Evolutionary conservation across 2,329 filamentous ascomycete species (phyloP).

Genomic region (Macrophomina pseudophaseolina): DNA sequence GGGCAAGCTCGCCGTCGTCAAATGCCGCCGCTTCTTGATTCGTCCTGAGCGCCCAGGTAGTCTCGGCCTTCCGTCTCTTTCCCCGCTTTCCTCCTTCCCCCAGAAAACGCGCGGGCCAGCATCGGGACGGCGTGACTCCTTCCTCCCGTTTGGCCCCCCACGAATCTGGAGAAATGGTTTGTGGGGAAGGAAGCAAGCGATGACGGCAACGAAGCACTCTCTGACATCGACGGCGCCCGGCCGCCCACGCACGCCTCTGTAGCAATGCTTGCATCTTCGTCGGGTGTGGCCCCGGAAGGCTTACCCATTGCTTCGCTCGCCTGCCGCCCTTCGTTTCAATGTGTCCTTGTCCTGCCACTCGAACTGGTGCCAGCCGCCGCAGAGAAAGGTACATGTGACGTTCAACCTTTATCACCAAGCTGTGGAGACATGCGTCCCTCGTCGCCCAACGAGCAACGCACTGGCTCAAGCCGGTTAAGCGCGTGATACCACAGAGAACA

Average conservation of each 20-base stretch:
- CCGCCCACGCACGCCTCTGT: not conserved
- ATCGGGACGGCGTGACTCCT: too few species aligned
- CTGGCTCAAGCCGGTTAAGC: not conserved
- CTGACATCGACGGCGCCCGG: conserved; percentile 3
- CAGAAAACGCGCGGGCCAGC: conserved; percentile 15
- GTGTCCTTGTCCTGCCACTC: not conserved
- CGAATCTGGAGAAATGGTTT: not conserved
- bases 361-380: not conserved
- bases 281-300: too few species aligned
- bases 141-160: not conserved
- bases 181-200: not conserved
- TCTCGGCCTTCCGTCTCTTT: not conserved
- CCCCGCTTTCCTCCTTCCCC: conserved; percentile 12
- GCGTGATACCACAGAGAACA: not conserved
- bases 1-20: not conserved
- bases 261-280: not conserved
- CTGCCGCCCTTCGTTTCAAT: too few species aligned
- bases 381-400: not conserved
- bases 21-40: conserved; percentile 9
- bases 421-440: not conserved
- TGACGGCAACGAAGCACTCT: not conserved
- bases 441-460: too few species aligned
- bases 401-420: not conserved
- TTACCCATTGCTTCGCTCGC: too few species aligned
- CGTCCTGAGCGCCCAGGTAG: not conserved